Conservation (phyloP, 108 stramenopile genomes). For the Discostella stelligeroides region DNA sequence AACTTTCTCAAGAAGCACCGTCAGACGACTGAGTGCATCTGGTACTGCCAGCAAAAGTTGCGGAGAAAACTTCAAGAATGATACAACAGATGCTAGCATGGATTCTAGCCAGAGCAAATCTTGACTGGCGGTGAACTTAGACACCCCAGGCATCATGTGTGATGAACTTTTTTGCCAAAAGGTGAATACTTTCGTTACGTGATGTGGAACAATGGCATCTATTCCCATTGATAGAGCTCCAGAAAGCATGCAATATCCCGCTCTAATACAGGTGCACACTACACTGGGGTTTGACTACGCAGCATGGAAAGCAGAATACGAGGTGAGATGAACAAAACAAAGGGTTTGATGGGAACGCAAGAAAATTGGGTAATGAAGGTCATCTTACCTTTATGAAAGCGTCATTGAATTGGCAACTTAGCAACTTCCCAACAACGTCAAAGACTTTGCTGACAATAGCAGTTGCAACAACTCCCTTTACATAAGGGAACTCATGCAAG, state of each 20-base stretch:
- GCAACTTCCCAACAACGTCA: conserved; percentile 65
- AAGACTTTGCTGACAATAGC: conserved; percentile 56
- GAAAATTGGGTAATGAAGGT: background rate
- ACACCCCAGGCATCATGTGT: conserved; percentile 39
- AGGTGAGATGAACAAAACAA: background rate
- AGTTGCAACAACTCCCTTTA: conserved; percentile 70
- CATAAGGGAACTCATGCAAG: conserved; percentile 65
- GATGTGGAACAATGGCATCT: conserved; percentile 58
- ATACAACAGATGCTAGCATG: conserved; percentile 67
- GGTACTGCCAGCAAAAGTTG: conserved; percentile 76
- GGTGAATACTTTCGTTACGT: conserved; percentile 60
- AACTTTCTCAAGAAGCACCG: conserved; percentile 72
- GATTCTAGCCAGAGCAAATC: conserved; percentile 80
- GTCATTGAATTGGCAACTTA: conserved; percentile 65
- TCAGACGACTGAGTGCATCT: conserved; percentile 74
- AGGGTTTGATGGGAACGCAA: background rate
- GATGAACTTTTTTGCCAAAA: conserved; percentile 68
- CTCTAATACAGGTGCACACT: conserved; percentile 73
- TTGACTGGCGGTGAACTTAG: conserved; percentile 56
- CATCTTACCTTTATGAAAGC: conserved; percentile 37
- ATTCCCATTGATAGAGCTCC: conserved; percentile 76
- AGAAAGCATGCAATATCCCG: conserved; percentile 74
- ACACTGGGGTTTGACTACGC: conserved; percentile 56
- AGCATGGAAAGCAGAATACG: background rate
- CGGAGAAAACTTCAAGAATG: conserved; percentile 78